Evolutionary conservation across 2,329 filamentous ascomycete species (phyloP), one percentile per base, ranked within the genome.

Genomic region (Colletotrichum graminicola): DNA sequence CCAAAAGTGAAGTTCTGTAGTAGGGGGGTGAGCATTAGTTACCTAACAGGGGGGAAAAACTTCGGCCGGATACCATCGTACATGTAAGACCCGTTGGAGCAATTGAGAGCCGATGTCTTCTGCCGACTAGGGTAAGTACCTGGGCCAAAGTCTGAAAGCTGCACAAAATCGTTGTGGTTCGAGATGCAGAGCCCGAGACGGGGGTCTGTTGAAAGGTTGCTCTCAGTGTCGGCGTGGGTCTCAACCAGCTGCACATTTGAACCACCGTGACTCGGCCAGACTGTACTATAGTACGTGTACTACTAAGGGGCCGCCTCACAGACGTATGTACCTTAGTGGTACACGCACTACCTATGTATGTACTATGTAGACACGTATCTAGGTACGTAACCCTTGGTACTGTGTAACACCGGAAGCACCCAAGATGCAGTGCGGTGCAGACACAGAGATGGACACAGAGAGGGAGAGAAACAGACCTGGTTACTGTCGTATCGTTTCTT

Each of bases 391-490:
- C 34, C 39, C 21, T 62, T 36, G 14, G 32, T 39, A n/a, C 60
- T 62, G 45, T 62, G 45, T 16, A 23, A 62, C 45, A 32, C 47
- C 60, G 45, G 60, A 45, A 62, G 32, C 60, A 39, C 32, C 45
- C 45, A 26, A 39, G 60, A 39, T 39, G 45, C 45, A 36, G 47
- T 39, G 55, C 34, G 16, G 55, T 41, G 16, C 36, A 62, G 23
- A 45, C 34, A 62, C 26, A 62, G 60, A 32, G 26, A 52, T 45
- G 32, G 43, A 39, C 32, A n/a, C 8, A 3, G 29, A 3, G 29
- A 39, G 34, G 16, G 26, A 18, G 12, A 52, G 45, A 36, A n/a
- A n/a, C 32, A 23, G 45, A 47, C 21, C 23, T 10, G 21, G 45
- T 23, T 47, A 21, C 5, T 47, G 21, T 62, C 11, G 60, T 41